Conservation (phyloP, 139 green algal species). For the Chlorella sp. region DNA sequence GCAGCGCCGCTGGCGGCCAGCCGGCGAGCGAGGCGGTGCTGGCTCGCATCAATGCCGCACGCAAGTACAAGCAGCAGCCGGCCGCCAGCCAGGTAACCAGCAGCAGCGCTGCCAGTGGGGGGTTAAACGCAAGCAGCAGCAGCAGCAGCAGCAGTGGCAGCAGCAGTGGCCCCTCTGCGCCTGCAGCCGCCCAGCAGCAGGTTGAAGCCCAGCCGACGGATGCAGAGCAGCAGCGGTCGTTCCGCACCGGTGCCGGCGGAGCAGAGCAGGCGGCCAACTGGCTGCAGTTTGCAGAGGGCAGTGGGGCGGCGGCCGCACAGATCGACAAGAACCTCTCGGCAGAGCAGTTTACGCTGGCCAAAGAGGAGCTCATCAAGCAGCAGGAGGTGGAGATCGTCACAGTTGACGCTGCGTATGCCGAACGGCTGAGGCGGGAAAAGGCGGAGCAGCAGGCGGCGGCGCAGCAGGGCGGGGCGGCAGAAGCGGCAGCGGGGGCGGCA, state of each 20-base stretch:
- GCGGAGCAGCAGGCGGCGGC: conserved; percentile 1
- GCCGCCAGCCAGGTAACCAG: too few relatives aligned
- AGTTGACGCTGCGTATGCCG: neutral
- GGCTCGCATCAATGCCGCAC: conserved; percentile 11
- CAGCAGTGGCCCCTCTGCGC: neutral
- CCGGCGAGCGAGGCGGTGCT: neutral
- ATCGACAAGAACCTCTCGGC: conserved; percentile 48
- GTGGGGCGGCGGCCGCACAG: neutral
- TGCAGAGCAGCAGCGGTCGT: conserved; percentile 17
- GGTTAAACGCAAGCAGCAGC: neutral
- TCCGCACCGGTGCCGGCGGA: conserved; percentile 36
- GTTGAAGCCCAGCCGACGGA: conserved; percentile 14
- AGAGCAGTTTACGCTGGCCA: conserved; percentile 69
- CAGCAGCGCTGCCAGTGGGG: neutral
- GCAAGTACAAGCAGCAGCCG: conserved; percentile 11
- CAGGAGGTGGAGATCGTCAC: conserved; percentile 24
- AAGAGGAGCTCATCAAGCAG: conserved; percentile 52
- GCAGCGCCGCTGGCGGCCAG: neutral
- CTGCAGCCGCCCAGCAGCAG: neutral
- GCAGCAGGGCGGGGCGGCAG: neutral
- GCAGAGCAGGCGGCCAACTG: conserved; percentile 47
- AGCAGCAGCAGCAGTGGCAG: neutral
- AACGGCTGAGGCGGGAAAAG: neutral
- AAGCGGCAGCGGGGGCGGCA: neutral
- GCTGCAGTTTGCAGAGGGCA: conserved; percentile 40